Conservation (phyloP, 352 stramenopile genomes). For the Lagenidium giganteum region DNA sequence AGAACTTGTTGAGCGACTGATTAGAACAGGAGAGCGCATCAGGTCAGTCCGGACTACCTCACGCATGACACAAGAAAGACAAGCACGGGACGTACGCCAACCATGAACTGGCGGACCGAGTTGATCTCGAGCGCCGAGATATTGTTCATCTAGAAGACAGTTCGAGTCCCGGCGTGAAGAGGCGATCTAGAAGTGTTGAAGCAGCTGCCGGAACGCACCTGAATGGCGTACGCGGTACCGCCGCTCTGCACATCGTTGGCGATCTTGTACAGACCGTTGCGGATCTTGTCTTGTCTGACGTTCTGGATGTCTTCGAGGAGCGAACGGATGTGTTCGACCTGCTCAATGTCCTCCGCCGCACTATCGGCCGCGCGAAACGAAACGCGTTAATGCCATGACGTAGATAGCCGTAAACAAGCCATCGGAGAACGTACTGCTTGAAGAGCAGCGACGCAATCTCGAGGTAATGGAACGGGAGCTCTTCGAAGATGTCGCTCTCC, state of each 20-base stretch:
- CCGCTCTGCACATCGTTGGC: slow-evolving; percentile 68
- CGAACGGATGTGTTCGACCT: slow-evolving; percentile 75
- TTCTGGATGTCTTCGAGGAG: slow-evolving; percentile 87
- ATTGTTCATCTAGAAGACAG: slow-evolving; percentile 74
- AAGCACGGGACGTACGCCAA: slow-evolving; percentile 32
- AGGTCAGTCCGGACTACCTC: neutral
- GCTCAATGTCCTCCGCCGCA: slow-evolving; percentile 78
- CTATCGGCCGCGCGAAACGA: slow-evolving; percentile 19
- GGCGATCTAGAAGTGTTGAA: neutral
- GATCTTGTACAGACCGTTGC: slow-evolving; percentile 82
- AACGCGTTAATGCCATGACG: slow-evolving; percentile 1
- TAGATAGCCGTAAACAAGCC: neutral
- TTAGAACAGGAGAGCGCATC: slow-evolving; percentile 1
- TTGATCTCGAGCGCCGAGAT: slow-evolving; percentile 83
- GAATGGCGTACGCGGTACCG: slow-evolving; percentile 68
- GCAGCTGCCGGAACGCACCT: slow-evolving; percentile 14
- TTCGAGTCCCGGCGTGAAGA: neutral
- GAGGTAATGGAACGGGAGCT: slow-evolving; percentile 85
- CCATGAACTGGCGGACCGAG: slow-evolving; percentile 85
- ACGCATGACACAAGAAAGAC: too few species aligned
- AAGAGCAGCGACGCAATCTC: slow-evolving; percentile 81
- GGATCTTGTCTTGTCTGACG: slow-evolving; percentile 87
- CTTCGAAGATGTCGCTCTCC: slow-evolving; percentile 64
- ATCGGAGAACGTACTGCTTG: slow-evolving; percentile 52
- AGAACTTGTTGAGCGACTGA: slow-evolving; percentile 82